phyloP scores from a whole-genome alignment of 2,329 filamentous ascomycete species.

The Chrysoporthe cubensis region DNA sequence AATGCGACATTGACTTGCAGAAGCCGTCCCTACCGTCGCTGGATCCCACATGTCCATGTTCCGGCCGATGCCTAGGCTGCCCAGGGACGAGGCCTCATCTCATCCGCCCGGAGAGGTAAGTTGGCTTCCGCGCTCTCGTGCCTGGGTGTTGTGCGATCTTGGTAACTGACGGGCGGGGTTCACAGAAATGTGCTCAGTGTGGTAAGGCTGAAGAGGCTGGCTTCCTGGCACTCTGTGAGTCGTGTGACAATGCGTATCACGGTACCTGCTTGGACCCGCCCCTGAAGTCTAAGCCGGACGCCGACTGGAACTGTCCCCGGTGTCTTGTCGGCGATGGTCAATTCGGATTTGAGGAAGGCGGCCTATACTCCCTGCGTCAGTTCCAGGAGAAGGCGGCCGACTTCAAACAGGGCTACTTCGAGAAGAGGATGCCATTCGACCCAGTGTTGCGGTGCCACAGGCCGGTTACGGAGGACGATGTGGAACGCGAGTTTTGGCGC shows the following conservation, averaged over 20 bases:
- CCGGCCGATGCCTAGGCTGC: constrained; percentile 73
- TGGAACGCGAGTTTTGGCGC: constrained; percentile 96
- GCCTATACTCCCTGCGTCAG: constrained; percentile 90
- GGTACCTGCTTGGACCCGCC: constrained; percentile 87
- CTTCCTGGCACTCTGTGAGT: constrained; percentile 81
- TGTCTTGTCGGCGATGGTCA: constrained; percentile 96
- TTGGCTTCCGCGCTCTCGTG: neutral
- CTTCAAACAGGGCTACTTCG: constrained; percentile 94
- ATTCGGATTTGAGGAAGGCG: constrained; percentile 96
- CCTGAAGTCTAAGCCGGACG: constrained; percentile 74
- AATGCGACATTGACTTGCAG: constrained; percentile 45
- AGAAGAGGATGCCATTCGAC: constrained; percentile 86
- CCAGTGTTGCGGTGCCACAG: constrained; percentile 78
- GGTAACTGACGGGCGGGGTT: constrained; percentile 17
- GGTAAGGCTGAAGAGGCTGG: constrained; percentile 75
- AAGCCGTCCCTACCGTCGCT: constrained; percentile 79
- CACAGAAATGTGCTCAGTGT: constrained; percentile 82
- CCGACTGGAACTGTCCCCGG: constrained; percentile 94
- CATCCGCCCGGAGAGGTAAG: constrained; percentile 49
- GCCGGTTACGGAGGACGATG: constrained; percentile 89
- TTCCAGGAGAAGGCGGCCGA: constrained; percentile 96
- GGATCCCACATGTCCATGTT: constrained; percentile 97
- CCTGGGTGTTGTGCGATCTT: neutral
- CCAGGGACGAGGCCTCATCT: constrained; percentile 54
- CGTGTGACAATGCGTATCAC: constrained; percentile 88